phyloP scores from a whole-genome alignment of 164 flowering plant species.

The Litsea cubeba region DNA sequence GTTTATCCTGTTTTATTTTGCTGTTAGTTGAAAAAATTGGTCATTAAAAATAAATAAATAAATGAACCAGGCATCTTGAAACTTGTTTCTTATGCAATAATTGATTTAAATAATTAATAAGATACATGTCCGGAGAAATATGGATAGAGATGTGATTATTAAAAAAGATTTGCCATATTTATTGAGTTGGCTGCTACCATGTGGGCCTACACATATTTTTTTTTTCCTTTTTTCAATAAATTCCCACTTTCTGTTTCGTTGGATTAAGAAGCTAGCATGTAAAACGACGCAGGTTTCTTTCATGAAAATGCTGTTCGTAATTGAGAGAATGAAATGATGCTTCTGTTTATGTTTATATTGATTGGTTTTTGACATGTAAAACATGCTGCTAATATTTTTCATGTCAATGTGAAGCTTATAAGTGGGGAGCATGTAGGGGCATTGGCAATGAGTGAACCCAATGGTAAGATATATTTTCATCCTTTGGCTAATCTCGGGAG shows the following conservation, averaged over 20 bases:
- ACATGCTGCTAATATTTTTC: constrained; percentile 4
- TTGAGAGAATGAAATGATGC: neutral
- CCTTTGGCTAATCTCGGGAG: neutral
- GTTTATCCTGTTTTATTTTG: too few species aligned
- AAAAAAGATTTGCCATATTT: neutral
- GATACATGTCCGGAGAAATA: neutral
- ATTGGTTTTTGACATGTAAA: neutral
- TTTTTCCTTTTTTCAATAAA: neutral
- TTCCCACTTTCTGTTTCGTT: neutral
- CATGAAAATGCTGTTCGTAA: neutral
- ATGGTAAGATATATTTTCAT: constrained; percentile 45
- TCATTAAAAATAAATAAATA: too few species aligned
- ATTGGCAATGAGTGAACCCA: constrained; percentile 99
- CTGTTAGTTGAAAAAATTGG: too few species aligned
- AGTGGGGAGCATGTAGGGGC: constrained; percentile 99
- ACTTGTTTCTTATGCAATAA: too few species aligned
- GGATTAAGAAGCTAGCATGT: neutral
- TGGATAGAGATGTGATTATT: neutral
- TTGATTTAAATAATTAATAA: neutral
- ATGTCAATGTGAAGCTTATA: constrained; percentile 59
- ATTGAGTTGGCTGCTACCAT: neutral
- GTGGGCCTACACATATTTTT: neutral
- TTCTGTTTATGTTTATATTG: neutral
- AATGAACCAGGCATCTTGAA: too few species aligned
- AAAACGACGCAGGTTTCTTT: neutral